Evolutionary conservation across 2,329 filamentous ascomycete genomes (phyloP).

Genomic region (Capronia epimyces): DNA sequence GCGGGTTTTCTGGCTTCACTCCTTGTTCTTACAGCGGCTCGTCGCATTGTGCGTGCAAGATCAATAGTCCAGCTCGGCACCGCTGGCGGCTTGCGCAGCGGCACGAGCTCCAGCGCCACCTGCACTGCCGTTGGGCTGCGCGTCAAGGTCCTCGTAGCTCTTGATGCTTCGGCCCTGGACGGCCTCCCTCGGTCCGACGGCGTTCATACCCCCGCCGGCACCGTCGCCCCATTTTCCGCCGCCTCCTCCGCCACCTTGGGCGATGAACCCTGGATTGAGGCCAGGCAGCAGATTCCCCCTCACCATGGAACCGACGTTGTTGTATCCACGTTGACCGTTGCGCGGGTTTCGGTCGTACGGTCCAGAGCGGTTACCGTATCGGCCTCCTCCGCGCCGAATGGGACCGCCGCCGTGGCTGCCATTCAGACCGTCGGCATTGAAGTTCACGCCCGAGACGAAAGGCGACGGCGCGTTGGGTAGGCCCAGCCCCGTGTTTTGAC

Average conservation of each 20-base stretch:
- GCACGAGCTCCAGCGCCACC: slow-evolving; percentile 30
- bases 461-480: slow-evolving; percentile 29
- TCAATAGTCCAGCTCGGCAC: slow-evolving; percentile 26
- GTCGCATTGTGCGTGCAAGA: not conserved
- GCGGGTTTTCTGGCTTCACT: too few relatives aligned
- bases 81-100: slow-evolving; percentile 14
- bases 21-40: too few relatives aligned
- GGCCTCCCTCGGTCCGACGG: slow-evolving; percentile 81
- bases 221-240: slow-evolving; percentile 66
- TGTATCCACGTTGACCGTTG: slow-evolving; percentile 33
- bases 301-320: slow-evolving; percentile 32
- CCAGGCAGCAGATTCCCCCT: slow-evolving; percentile 38
- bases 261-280: slow-evolving; percentile 40
- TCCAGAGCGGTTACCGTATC: slow-evolving; percentile 59
- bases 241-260: slow-evolving; percentile 43
- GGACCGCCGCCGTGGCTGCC: slow-evolving; percentile 57
- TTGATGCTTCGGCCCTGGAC: slow-evolving; percentile 88
- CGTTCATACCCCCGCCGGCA: slow-evolving; percentile 62
- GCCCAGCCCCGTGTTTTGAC: slow-evolving; percentile 48
- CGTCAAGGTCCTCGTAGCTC: slow-evolving; percentile 96
- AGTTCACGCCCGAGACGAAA: slow-evolving; percentile 39
- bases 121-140: slow-evolving; percentile 41
- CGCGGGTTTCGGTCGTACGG: slow-evolving; percentile 57
- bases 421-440: slow-evolving; percentile 44
- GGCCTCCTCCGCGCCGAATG: slow-evolving; percentile 61